Evolutionary conservation across 2,329 filamentous ascomycete genomes (phyloP).

Genomic region (Penicillium sp.): DNA sequence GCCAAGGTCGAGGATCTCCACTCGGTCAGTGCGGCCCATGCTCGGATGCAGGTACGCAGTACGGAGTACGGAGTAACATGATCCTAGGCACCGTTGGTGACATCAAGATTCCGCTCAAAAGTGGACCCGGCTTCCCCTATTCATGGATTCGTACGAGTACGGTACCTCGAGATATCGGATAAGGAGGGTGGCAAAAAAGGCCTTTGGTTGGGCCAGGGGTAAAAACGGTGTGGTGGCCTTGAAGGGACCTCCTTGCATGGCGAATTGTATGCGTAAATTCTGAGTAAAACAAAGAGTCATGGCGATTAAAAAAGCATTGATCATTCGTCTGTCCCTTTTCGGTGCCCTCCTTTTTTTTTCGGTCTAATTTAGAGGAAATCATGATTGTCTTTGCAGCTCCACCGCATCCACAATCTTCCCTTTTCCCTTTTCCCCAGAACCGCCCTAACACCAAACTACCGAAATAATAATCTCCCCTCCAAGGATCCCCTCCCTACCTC

Average conservation of each 20-base stretch:
- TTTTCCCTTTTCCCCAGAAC: conserved; percentile 19
- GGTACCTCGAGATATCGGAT: not conserved
- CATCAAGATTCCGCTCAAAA: not conserved
- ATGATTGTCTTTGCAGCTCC: conserved; percentile 5
- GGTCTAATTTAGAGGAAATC: not conserved
- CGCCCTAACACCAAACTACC: conserved; percentile 16
- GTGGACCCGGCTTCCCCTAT: not conserved
- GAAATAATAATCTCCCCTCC: conserved; percentile 12
- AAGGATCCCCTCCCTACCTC: not conserved
- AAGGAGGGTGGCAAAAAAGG: conserved; percentile 1
- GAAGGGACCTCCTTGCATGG: not conserved
- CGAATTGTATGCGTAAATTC: not conserved
- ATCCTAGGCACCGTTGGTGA: too few relatives aligned
- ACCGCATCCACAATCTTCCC: conserved; percentile 14
- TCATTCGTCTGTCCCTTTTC: not conserved
- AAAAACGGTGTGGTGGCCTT: conserved; percentile 2
- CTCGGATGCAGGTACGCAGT: conserved; percentile 25
- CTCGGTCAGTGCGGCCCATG: conserved; percentile 1
- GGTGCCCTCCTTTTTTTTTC: not conserved
- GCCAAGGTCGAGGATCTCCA: not conserved
- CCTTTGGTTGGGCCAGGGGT: conserved; percentile 25
- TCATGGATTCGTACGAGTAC: not conserved
- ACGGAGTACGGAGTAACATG: not conserved
- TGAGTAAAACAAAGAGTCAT: not conserved
- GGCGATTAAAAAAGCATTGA: not conserved